Evolutionary conservation across 2,329 filamentous ascomycete species (phyloP), one percentile per base, ranked within the genome.

Genomic region (Penicillium sumatraense): DNA sequence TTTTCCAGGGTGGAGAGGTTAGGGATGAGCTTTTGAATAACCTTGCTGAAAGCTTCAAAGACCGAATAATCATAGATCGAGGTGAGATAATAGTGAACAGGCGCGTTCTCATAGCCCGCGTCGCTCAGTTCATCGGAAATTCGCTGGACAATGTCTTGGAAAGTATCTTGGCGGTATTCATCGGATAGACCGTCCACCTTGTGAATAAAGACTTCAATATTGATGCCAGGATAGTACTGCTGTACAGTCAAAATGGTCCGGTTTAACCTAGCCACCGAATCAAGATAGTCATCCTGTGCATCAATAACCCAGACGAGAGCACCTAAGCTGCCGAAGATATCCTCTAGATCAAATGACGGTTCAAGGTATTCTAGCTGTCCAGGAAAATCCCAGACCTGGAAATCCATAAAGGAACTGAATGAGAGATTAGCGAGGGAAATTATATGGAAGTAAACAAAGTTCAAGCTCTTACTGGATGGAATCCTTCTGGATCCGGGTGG

Each of bases 61-160:
- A 96, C 96, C 67, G 90, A 96, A 77, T 97, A 93, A 74, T 99
- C 95, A 81, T 98, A 99, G 72, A 99, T 99, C 70, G 90, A 96
- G 13, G 95, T 99, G 54, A 96, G 86, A 73, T 99, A 93, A 77
- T 96, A 99, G 56, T 89, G 93, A 60, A 99, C 90, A 1, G 91
- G 91, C 1, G 92, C 91, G 69, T 96, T 96, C 71, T 96, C 93
- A 70, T 96, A 91, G 11, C 93, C 93, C 57, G 91, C 86, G 72
- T 99, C 95, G 10, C 89, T 93, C 27, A 99, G 85, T 73, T 99
- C 95, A 72, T 99, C 95, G 68, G 96, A 92, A 59, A 98, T 96
- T 35, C 92, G 88, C 72, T 98, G 96, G 49, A 93, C 93, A 60
- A 99, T 96, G 75, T 99, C 95, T 56, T 95, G 89, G 78, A 96